Percentiles rank a stretch among this genome's conserved stretches.
Conservation (phyloP, 1,139 yeast species). For the Yamadazyma mexicana region DNA sequence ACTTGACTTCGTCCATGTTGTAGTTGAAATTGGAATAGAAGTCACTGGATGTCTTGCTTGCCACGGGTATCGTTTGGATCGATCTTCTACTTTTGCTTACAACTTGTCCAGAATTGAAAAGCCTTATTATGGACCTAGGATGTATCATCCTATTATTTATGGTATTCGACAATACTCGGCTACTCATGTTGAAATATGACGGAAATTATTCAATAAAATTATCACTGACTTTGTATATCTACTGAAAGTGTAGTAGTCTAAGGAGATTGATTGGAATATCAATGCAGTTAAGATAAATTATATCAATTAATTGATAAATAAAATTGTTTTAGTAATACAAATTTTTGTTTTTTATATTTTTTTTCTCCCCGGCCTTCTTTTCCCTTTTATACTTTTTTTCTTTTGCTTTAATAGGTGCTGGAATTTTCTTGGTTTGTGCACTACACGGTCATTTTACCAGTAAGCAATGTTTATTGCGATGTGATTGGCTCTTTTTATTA, state of each 20-base stretch:
- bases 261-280: background rate
- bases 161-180: background rate
- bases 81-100: constrained; percentile 35
- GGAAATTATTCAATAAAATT: background rate
- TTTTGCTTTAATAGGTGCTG: background rate
- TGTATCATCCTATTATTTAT: background rate
- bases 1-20: constrained; percentile 14
- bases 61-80: constrained; percentile 42
- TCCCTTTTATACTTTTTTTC: constrained; percentile 2
- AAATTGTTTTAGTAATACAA: background rate
- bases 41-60: constrained; percentile 20
- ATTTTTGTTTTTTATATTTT: constrained; percentile 1
- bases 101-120: background rate
- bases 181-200: background rate
- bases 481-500: constrained; percentile 10
- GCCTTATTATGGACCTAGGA: constrained; percentile 1
- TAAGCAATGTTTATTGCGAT: constrained; percentile 10
- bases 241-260: background rate
- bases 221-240: background rate
- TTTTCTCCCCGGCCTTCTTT: background rate
- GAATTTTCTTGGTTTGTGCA: background rate
- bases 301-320: too few relatives aligned
- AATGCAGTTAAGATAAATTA: too few relatives aligned
- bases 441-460: constrained; percentile 5
- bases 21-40: constrained; percentile 32